Evolutionary conservation across 2,329 filamentous ascomycete genomes (phyloP).

Genomic region (Talaromyces amestolkiae): DNA sequence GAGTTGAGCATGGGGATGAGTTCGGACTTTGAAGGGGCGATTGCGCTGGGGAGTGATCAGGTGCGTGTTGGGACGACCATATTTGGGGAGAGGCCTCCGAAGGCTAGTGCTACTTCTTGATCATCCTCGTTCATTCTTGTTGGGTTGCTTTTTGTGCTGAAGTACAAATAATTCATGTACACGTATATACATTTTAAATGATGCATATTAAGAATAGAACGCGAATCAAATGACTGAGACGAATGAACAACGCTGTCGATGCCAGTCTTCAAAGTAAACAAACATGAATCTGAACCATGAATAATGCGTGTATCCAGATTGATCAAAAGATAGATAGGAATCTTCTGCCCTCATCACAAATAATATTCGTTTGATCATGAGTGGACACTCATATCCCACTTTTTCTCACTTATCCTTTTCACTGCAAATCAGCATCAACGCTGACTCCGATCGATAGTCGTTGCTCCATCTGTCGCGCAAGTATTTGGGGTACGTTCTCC

Average conservation of each 20-base stretch:
- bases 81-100: constrained; percentile 78
- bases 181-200: constrained; percentile 16
- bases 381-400: background rate
- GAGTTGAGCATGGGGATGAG: constrained; percentile 99
- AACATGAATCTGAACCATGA: background rate
- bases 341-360: background rate
- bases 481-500: constrained; percentile 74
- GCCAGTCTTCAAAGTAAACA: constrained; percentile 2
- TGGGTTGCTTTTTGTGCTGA: background rate
- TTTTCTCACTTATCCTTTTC: background rate
- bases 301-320: background rate
- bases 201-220: constrained; percentile 16
- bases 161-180: constrained; percentile 8
- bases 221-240: background rate
- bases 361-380: background rate
- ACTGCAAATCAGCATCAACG: constrained; percentile 18
- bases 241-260: constrained; percentile 11
- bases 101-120: constrained; percentile 62
- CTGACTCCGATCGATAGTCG: constrained; percentile 60
- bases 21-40: constrained; percentile 87
- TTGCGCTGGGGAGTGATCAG: constrained; percentile 78
- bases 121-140: background rate
- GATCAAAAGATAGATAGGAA: background rate
- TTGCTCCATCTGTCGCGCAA: constrained; percentile 86
- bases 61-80: constrained; percentile 92